A percentile compares a stretch with the other conserved stretches of the same genome.
phyloP scores from a whole-genome alignment of 1,139 yeast species.

The Tardiomyces digboiensis region DNA sequence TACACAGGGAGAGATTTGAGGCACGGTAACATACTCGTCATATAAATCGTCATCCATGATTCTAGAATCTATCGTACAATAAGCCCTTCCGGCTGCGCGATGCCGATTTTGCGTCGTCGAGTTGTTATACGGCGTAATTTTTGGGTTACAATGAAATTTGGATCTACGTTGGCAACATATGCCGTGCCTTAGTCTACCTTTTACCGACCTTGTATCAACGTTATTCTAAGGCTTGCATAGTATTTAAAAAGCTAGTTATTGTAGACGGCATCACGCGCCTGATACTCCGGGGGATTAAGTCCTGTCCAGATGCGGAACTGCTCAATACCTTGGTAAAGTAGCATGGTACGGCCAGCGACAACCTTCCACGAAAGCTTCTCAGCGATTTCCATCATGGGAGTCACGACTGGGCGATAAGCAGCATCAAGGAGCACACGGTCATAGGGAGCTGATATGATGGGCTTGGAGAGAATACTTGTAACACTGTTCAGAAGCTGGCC shows the following conservation, averaged over 20 bases:
- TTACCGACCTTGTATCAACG: no score
- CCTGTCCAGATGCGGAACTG: conserved; percentile 83
- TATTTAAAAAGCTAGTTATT: background rate
- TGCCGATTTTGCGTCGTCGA: background rate
- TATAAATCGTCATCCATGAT: conserved; percentile 43
- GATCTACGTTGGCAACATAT: no score
- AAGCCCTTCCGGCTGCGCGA: background rate
- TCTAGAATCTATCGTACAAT: background rate
- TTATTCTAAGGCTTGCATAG: no score
- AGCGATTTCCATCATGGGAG: conserved; percentile 80
- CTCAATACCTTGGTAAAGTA: conserved; percentile 84
- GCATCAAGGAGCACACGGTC: conserved; percentile 69
- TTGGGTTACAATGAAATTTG: no score
- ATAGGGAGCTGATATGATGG: conserved; percentile 23
- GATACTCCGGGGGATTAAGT: conserved; percentile 28
- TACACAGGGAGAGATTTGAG: background rate
- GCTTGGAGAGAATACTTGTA: conserved; percentile 37
- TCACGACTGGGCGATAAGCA: conserved; percentile 80
- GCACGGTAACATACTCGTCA: conserved; percentile 44
- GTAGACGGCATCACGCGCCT: conserved; percentile 12
- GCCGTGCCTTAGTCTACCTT: no score
- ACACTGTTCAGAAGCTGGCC: conserved; percentile 31
- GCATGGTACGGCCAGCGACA: conserved; percentile 84
- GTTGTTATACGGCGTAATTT: no score
- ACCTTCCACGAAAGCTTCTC: conserved; percentile 54